Conservation (phyloP, 1,139 yeast species). For the Saccharomyces hybrid region DNA sequence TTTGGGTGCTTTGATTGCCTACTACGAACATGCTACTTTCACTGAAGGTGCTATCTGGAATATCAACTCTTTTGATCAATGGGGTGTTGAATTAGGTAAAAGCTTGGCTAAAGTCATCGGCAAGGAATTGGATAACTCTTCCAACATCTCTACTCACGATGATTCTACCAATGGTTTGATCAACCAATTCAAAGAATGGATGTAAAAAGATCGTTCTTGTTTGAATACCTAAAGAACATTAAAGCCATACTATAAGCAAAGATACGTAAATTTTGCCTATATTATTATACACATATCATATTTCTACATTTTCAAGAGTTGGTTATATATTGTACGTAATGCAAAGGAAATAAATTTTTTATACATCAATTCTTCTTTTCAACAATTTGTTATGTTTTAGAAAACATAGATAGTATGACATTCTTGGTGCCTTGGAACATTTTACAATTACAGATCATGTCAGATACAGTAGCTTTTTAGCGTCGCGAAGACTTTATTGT, state of each 20-base stretch:
- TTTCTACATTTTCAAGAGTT: neutral
- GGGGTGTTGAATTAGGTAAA: slow-evolving; percentile 99
- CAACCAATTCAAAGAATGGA: slow-evolving; percentile 92
- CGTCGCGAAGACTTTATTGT: neutral
- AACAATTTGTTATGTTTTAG: neutral
- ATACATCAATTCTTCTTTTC: neutral
- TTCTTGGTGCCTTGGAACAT: no score
- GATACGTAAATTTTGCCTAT: neutral
- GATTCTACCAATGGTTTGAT: slow-evolving; percentile 86
- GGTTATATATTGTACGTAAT: neutral
- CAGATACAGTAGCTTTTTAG: neutral
- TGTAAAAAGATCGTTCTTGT: slow-evolving; percentile 29
- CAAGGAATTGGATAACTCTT: slow-evolving; percentile 64
- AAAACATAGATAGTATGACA: no score
- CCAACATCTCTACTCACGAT: slow-evolving; percentile 64
- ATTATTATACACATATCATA: neutral
- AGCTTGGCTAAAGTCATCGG: slow-evolving; percentile 94
- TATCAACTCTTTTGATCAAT: slow-evolving; percentile 97
- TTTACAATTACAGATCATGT: no score
- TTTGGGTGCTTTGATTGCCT: slow-evolving; percentile 91
- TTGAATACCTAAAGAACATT: neutral
- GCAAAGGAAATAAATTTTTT: neutral
- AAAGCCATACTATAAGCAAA: neutral
- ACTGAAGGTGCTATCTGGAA: slow-evolving; percentile 99
- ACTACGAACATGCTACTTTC: slow-evolving; percentile 94